Base-by-base conservation (phyloP, 768 basidiomycete species). In the Podaxis sp. region DNA sequence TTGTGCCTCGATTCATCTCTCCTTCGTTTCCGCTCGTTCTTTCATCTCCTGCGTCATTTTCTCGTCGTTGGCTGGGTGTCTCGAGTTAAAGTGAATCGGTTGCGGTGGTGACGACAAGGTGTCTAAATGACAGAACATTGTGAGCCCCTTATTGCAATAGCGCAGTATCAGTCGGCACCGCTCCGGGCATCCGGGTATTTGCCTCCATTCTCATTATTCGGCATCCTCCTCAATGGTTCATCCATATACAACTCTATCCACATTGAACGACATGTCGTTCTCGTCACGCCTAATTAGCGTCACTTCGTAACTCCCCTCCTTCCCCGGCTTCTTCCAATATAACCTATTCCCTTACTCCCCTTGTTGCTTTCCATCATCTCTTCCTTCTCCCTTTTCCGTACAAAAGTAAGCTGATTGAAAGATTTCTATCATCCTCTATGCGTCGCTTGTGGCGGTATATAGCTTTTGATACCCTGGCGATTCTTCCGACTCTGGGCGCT, bases 401-500 rank as follows among this genome's bases (percentile, higher is more conserved):
- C 38, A 36, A 55, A 24, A 38, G 53, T 3, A 51, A 6, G 58
- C 17, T 61, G 13, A 52, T 42, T 19, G 36, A 2, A 28, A 19
- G 49, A 51, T 51, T 13, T 28, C 9, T 51, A 51, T 51, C 13
- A 51, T 46, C 19, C 17, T 44, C 42, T 19, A 44, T n/a, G 12
- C 24, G 24, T 42, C 38, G 7, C 13, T 26, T 53, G n/a, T 68
- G 44, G 42, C 4, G 40, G 4, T n/a, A 26, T n/a, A 12, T 48
- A 98, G 96, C 85, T 98, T 22, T 79, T 98, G 46, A 84, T 98
- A 22, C 92, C 95, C 0, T 98, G 96, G 96, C 84, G 96, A 11
- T 97, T 97, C 79, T 99, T 98, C 80, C 90, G 96, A 2, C 76
- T 97, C 19, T 98, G 96, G 95, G 89, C 96, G 2, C 78, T 99